Base-by-base conservation (phyloP, 1,284 basidiomycete genomes). In the Trichosporon coremiiforme region DNA sequence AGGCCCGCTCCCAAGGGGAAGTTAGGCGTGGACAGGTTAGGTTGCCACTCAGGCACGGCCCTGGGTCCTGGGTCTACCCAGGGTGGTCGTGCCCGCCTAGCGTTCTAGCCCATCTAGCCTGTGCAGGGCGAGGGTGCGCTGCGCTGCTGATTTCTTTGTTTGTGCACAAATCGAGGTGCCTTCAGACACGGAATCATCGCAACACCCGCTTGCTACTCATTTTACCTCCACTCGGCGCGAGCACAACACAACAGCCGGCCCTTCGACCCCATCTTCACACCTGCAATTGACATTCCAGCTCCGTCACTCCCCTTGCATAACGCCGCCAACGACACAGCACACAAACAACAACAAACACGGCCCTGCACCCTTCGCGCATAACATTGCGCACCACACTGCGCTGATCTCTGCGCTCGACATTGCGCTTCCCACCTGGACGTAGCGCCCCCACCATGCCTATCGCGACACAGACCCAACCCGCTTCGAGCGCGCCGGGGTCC, bases 71-170 rank as follows among this genome's bases (percentile, higher is more conserved):
- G 53, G 25, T 57, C 25, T 6, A 10, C 25, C 53, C 10, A 9
- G 53, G 22, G 25, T 29, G 22, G 15, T 12, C 20, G 50, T 53
- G 50, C 50, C 50, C 50, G 50, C 50, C 41, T 45, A 45, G 41
- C 17, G 25, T 15, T 31, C 53, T 25, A 9, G 53, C 53, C 25
- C 25, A 13, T 38, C 36, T 33, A 12, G 29, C 29, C 4, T 15
- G 25, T 25, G 25, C 33, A 35, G 33, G 33, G 33, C 33, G 33
- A 33, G 15, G 15, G 17, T n/a, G 12, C 10, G 36, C 41, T 45
- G 31, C 53, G 53, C 53, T 57, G 53, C 57, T 62, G 57, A 62
- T 62, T 62, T 62, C 57, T 62, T 62, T 62, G 57, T 62, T 62
- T 62, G 57, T 62, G 57, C 57, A n/a, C 57, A 62, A 57, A n/a